Evolutionary conservation across 345 rosid species (phyloP), one percentile per base, ranked within the genome.

Genomic region (Citrus australasica): DNA sequence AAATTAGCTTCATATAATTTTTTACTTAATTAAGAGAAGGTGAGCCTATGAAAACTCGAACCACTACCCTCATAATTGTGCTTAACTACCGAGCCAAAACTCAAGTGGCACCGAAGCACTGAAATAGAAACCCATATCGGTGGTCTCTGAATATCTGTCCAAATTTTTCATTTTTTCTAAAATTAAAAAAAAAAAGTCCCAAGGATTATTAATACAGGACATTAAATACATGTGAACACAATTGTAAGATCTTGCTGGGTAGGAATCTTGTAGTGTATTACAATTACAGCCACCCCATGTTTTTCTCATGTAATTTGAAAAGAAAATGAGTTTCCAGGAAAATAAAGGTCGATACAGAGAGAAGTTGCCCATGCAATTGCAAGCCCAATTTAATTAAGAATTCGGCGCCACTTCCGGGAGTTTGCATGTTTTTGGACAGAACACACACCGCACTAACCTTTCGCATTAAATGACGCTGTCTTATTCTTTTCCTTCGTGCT

Each of bases 391-490:
- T 14, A 46, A 51, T 19, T 16, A 27, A 55, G 38, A 81, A 71
- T 63, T 75, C 85, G 69, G 89, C 89, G 72, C 9, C 80, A 48
- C 74, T 78, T 60, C 72, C 82, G 84, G 89, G 87, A 58, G 86
- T 66, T 46, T 69, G 83, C 74, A 61, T 32, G 67, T 30, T 27
- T 42, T 17, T 68, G 79, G 79, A 74, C 63, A 51, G 67, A 76
- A n/a, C 61, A 51, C 30, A 17, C 3, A 28, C 37, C 61, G 33
- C 33, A 24, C 61, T 2, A 5, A 24, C 84, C 79, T 84, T 79
- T 59, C 24, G 85, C 86, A 87, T 79, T 81, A 71, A 82, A 80
- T 71, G 62, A 0, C 56, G 22, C 56, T 65, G 11, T 68, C 28
- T 48, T 61, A 22, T 22, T 30, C 21, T 6, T 25, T 33, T 48